Conservation (phyloP, 148 eudicot species). For the Mesembryanthemum crystallinum region DNA sequence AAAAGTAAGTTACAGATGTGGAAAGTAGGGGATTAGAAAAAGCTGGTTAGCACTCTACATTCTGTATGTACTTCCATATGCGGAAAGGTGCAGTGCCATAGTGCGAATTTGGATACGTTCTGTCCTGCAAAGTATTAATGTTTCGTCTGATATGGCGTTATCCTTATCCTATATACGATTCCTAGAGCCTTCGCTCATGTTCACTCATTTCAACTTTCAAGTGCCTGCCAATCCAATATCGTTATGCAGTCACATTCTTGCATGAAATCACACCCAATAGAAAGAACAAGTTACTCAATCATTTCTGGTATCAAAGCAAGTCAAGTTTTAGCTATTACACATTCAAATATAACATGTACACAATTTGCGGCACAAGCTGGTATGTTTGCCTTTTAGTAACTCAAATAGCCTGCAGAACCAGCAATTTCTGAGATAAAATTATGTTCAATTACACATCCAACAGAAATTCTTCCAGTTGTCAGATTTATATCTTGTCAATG, state of each 20-base stretch:
- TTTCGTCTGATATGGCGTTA: slow-evolving; percentile 10
- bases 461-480: background rate
- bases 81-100: slow-evolving; percentile 16
- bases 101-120: slow-evolving; percentile 14
- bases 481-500: background rate
- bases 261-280: background rate
- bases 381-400: background rate
- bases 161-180: slow-evolving; percentile 11
- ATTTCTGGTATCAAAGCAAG: background rate
- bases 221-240: background rate
- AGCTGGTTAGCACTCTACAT: background rate
- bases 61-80: slow-evolving; percentile 13
- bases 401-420: background rate
- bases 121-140: slow-evolving; percentile 7
- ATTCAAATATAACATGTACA: too few species aligned
- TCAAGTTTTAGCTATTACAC: background rate
- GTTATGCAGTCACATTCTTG: background rate
- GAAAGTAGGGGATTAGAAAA: slow-evolving; percentile 14
- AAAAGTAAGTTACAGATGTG: slow-evolving; percentile 17
- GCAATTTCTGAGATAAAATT: background rate
- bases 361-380: background rate
- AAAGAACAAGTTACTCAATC: background rate
- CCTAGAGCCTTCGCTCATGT: background rate
- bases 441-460: background rate
- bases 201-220: background rate